These are phyloP conservation scores for Vitis riparia DNA, from an alignment of 164 flowering plant genomes.

Conservation along the genomic window DNA sequence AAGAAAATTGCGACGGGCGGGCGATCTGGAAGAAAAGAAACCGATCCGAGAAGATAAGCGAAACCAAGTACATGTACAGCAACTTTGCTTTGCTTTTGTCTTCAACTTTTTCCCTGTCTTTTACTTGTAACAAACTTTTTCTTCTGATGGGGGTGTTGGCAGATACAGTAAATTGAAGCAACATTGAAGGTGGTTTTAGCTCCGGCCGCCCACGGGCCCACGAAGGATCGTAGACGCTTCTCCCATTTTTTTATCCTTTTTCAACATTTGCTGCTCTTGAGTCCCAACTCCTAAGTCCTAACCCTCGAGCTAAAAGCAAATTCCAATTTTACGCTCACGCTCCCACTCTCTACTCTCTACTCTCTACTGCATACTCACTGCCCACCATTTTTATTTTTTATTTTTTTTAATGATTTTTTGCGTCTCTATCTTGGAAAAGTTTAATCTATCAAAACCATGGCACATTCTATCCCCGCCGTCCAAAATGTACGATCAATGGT, in stretches of 20 bases:
- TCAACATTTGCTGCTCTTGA: too few species aligned
- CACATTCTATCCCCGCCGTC: too few species aligned
- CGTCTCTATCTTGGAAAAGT: too few species aligned
- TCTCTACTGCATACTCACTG: neutral
- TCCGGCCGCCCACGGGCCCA: constrained; percentile 13
- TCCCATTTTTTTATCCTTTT: neutral
- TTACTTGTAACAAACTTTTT: constrained; percentile 16
- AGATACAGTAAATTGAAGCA: constrained; percentile 22
- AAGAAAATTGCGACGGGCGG: too few species aligned
- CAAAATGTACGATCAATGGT: too few species aligned
- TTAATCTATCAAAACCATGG: too few species aligned
- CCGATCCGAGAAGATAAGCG: too few species aligned
- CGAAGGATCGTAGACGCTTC: constrained; percentile 27
- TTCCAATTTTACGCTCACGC: neutral
- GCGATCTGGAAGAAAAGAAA: too few species aligned
- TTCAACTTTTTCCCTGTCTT: neutral
- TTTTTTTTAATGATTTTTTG: too few species aligned
- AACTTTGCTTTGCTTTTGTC: neutral
- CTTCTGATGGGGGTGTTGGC: constrained; percentile 9
- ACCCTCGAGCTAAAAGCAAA: neutral
- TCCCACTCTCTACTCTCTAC: neutral
- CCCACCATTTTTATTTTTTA: neutral
- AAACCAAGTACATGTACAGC: neutral
- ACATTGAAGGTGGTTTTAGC: neutral
- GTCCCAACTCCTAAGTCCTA: too few species aligned